phyloP scores from a whole-genome alignment of 2,329 filamentous ascomycete species.

The Ceratocystis papillata region DNA sequence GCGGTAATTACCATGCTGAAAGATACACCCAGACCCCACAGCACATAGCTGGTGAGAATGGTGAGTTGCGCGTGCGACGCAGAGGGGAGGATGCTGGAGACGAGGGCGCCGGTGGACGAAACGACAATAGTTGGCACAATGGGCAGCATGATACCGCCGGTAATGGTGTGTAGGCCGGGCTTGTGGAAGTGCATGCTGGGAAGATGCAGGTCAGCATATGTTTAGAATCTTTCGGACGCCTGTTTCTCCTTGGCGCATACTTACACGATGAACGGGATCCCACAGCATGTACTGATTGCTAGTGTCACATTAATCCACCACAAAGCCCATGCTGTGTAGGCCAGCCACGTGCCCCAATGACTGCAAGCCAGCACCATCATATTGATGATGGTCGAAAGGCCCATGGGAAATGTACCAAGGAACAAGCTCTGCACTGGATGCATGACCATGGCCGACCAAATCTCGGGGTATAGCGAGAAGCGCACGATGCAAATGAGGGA shows the following conservation, averaged over 20 bases:
- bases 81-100: conserved; percentile 50
- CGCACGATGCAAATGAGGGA: conserved; percentile 45
- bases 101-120: conserved; percentile 51
- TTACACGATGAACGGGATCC: conserved; percentile 48
- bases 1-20: conserved; percentile 53
- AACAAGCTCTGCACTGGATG: conserved; percentile 60
- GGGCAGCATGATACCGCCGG: conserved; percentile 53
- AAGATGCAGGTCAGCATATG: not conserved
- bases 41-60: conserved; percentile 52
- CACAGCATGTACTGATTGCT: conserved; percentile 44
- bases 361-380: conserved; percentile 52
- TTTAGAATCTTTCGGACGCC: too few species aligned
- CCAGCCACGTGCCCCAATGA: conserved; percentile 51
- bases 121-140: conserved; percentile 58
- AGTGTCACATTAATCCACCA: conserved; percentile 49
- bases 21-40: conserved; percentile 53
- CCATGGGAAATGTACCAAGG: conserved; percentile 58
- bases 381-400: conserved; percentile 55
- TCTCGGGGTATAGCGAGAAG: conserved; percentile 54
- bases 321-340: conserved; percentile 44
- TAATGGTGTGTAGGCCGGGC: conserved; percentile 46
- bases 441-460: conserved; percentile 54
- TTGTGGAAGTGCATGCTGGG: conserved; percentile 34
- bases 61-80: conserved; percentile 48
- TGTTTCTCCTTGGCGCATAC: conserved; percentile 25